These are phyloP conservation scores for Colletotrichum gigasporum DNA, from an alignment of 2,329 filamentous ascomycete species.

Conservation along the genomic window DNA sequence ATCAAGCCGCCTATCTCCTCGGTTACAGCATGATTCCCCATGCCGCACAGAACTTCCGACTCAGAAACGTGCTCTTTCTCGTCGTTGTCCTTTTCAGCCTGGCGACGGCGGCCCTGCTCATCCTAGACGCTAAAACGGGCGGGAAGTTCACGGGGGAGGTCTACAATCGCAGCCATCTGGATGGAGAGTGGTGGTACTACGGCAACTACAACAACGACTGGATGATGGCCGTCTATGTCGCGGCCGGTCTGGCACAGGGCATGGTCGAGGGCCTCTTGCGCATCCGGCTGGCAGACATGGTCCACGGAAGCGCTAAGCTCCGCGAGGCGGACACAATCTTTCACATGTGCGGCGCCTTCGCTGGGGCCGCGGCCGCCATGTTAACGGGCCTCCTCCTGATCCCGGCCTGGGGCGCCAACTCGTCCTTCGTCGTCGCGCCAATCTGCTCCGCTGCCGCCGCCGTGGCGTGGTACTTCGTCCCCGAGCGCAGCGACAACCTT, in stretches of 20 bases:
- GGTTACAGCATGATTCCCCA: constrained; percentile 61
- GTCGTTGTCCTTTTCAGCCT: constrained; percentile 56
- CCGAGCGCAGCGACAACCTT: constrained; percentile 49
- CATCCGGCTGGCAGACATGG: constrained; percentile 61
- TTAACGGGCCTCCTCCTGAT: constrained; percentile 60
- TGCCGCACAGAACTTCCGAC: constrained; percentile 56
- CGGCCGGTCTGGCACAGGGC: constrained; percentile 52
- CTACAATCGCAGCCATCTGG: constrained; percentile 40
- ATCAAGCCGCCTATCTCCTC: constrained; percentile 60
- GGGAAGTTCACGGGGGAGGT: constrained; percentile 49
- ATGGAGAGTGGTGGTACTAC: constrained; percentile 53
- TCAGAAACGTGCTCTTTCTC: constrained; percentile 53
- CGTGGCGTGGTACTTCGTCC: constrained; percentile 55
- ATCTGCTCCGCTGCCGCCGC: constrained; percentile 55
- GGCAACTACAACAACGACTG: constrained; percentile 57
- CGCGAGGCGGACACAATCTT: constrained; percentile 55
- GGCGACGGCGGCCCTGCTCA: constrained; percentile 56
- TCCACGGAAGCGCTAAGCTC: constrained; percentile 60
- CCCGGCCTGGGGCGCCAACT: constrained; percentile 59
- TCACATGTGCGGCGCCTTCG: constrained; percentile 43
- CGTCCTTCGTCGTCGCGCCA: constrained; percentile 59
- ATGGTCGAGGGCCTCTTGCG: constrained; percentile 64
- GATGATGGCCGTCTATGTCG: constrained; percentile 58
- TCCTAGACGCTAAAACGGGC: constrained; percentile 58
- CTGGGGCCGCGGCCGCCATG: constrained; percentile 57